Percentiles rank a stretch among this genome's conserved stretches.
Conservation (phyloP, 1,284 basidiomycete species). For the Ganoderma leucocontextum region DNA sequence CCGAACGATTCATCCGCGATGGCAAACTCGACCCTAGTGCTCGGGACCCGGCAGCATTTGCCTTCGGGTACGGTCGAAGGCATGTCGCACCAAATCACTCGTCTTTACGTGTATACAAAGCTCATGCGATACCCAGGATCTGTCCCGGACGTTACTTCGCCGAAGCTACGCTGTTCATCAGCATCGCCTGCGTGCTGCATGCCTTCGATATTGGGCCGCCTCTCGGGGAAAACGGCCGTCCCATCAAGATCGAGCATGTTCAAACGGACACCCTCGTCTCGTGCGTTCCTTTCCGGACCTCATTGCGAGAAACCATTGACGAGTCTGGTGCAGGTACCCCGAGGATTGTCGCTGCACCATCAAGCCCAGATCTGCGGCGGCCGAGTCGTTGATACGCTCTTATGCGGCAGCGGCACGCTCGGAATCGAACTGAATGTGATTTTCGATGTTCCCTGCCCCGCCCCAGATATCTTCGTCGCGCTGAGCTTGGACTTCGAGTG, state of each 20-base stretch:
- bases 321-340: slow-evolving; percentile 1
- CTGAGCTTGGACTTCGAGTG: no score
- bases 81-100: background rate
- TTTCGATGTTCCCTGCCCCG: no score
- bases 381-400: slow-evolving; percentile 9
- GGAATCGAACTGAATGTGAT: background rate
- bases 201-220: slow-evolving; percentile 16
- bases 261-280: background rate
- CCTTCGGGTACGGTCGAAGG: slow-evolving; percentile 36
- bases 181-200: slow-evolving; percentile 15
- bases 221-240: slow-evolving; percentile 8
- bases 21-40: slow-evolving; percentile 21
- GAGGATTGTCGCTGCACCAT: slow-evolving; percentile 17
- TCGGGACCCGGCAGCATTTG: slow-evolving; percentile 16
- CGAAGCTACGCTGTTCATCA: slow-evolving; percentile 9
- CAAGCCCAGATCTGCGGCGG: slow-evolving; percentile 11
- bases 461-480: no score
- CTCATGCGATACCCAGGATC: background rate
- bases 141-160: slow-evolving; percentile 46
- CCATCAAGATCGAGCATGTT: slow-evolving; percentile 1
- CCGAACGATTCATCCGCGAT: slow-evolving; percentile 27
- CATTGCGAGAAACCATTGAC: no score
- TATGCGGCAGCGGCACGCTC: background rate
- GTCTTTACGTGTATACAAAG: no score
- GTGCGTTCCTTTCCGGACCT: background rate